phyloP scores from a whole-genome alignment of 1,284 basidiomycete genomes.

The Ustilago shanxiensis region DNA sequence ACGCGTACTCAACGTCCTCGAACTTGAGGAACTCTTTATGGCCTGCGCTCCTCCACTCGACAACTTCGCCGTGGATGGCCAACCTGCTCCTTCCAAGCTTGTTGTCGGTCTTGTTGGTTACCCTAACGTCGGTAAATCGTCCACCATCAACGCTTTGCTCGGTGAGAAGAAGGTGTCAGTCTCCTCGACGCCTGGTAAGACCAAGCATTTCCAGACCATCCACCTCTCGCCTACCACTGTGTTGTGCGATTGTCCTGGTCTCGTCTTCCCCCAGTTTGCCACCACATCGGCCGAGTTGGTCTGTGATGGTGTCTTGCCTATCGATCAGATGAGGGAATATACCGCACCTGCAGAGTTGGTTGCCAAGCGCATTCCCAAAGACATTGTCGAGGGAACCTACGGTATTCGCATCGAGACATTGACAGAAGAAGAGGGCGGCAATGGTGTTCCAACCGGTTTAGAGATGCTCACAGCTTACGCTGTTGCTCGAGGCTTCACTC shows the following conservation, averaged over 20 bases:
- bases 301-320: constrained; percentile 95
- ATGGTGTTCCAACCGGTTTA: constrained; percentile 81
- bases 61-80: constrained; percentile 70
- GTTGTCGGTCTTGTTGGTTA: constrained; percentile 78
- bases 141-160: constrained; percentile 69
- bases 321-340: constrained; percentile 96
- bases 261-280: constrained; percentile 95
- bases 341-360: constrained; percentile 87
- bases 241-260: constrained; percentile 98
- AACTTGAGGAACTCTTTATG: constrained; percentile 89
- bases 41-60: constrained; percentile 81
- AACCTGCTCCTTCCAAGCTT: constrained; percentile 71
- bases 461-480: constrained; percentile 90
- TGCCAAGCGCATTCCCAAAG: constrained; percentile 82
- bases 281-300: constrained; percentile 84
- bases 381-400: constrained; percentile 90
- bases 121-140: constrained; percentile 74
- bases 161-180: constrained; percentile 70
- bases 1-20: constrained; percentile 85
- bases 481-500: constrained; percentile 82
- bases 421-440: constrained; percentile 85
- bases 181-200: constrained; percentile 77
- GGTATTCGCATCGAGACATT: constrained; percentile 82
- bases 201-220: constrained; percentile 99
- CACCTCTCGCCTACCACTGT: constrained; percentile 86